Conservation (phyloP, 2,329 filamentous ascomycete genomes). For the Rhynchosporium secalis region DNA sequence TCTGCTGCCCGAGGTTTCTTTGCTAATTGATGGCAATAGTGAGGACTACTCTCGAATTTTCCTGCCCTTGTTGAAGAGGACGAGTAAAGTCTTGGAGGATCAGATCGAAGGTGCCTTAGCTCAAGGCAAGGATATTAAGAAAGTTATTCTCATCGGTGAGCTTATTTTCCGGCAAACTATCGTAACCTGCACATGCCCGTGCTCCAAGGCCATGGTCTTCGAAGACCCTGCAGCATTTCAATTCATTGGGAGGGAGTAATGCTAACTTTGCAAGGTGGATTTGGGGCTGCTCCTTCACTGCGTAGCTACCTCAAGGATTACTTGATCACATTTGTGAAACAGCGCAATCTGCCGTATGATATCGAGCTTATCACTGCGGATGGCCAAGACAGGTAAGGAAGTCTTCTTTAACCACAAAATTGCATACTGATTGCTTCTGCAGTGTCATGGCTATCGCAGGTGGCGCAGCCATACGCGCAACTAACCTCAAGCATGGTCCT, state of each 20-base stretch:
- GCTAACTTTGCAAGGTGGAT: conserved; percentile 14
- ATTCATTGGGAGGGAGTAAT: no score
- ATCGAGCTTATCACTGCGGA: conserved; percentile 19
- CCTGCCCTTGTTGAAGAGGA: conserved; percentile 19
- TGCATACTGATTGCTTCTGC: neutral
- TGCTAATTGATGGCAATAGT: neutral
- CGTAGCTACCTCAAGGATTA: conserved; percentile 18
- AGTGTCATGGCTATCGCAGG: conserved; percentile 28
- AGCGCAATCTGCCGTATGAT: neutral
- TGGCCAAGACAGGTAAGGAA: conserved; percentile 6
- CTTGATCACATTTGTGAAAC: conserved; percentile 1
- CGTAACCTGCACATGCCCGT: no score
- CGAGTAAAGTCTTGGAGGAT: conserved; percentile 12
- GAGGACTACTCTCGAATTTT: conserved; percentile 29
- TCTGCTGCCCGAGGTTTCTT: neutral
- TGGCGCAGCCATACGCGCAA: conserved; percentile 26
- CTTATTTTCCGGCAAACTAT: no score
- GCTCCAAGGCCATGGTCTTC: no score
- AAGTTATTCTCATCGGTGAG: conserved; percentile 31
- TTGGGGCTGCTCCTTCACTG: conserved; percentile 29
- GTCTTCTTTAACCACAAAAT: neutral
- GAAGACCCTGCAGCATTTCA: no score
- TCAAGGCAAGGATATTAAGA: conserved; percentile 23
- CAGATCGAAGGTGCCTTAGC: conserved; percentile 21
- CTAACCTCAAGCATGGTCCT: conserved; percentile 29